A percentile compares a stretch with the other conserved stretches of the same genome.
phyloP scores from a whole-genome alignment of 768 basidiomycete species.

The Mycena crocata region DNA sequence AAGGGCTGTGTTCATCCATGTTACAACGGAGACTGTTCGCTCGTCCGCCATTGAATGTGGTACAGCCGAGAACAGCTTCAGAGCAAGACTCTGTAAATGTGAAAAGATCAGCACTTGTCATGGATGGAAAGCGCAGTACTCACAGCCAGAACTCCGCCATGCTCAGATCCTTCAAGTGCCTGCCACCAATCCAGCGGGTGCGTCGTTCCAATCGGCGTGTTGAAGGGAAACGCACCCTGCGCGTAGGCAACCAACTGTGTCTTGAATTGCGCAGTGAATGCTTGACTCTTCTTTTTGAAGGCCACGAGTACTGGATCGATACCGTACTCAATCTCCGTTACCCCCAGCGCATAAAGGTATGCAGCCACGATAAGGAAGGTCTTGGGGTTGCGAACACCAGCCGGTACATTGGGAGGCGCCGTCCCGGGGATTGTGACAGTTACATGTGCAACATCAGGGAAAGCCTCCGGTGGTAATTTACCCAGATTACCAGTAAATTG shows the following conservation, averaged over 20 bases:
- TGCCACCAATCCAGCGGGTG: constrained; percentile 41
- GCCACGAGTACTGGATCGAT: constrained; percentile 27
- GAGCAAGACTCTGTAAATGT: too few relatives aligned
- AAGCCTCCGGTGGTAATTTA: too few relatives aligned
- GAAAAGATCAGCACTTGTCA: too few relatives aligned
- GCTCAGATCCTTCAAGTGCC: constrained; percentile 31
- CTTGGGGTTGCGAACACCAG: constrained; percentile 37
- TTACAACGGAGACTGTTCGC: constrained; percentile 47
- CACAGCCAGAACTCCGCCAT: constrained; percentile 47
- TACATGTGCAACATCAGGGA: not conserved
- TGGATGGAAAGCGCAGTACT: too few relatives aligned
- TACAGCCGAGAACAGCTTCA: constrained; percentile 46
- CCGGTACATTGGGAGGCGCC: constrained; percentile 24
- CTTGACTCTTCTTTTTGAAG: constrained; percentile 31
- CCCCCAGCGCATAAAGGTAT: constrained; percentile 33
- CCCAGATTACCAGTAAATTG: too few relatives aligned
- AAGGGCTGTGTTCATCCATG: constrained; percentile 46
- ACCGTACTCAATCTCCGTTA: constrained; percentile 37
- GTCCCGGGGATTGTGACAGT: constrained; percentile 32
- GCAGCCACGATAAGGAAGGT: constrained; percentile 41
- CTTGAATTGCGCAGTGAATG: constrained; percentile 36
- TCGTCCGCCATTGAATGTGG: constrained; percentile 55
- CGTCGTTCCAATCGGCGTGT: constrained; percentile 28
- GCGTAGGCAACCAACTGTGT: constrained; percentile 42
- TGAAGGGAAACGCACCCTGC: constrained; percentile 41